Base-by-base conservation (phyloP, 441 rosid species). In the Capsella rubella region DNA sequence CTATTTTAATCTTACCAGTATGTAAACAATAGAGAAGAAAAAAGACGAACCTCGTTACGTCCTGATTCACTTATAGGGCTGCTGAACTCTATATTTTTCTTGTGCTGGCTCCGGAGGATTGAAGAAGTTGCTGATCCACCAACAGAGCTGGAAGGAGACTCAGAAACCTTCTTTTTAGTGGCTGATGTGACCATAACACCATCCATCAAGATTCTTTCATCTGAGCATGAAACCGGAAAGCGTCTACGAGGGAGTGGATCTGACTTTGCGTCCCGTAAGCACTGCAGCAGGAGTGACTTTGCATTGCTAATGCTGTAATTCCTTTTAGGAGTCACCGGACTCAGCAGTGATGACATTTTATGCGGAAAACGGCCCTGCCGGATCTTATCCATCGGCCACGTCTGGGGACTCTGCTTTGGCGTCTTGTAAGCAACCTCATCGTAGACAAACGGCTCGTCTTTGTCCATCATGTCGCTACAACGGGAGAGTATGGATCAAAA, bases 191-290 rank as follows among this genome's bases (percentile, higher is more conserved):
- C 81, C 13, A 83, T 77, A 79, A 87, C 78, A 27, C 84, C 94
- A 69, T 92, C 96, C 84, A 85, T 81, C 35, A 92, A 88, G 18
- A 86, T 40, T 59, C 86, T 87, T 29, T 82, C 89, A 49, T 89
- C 76, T 5, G 80, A 64, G 50, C 35, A 64, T 8, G 72, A 40
- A 57, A 39, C 68, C 15, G 43, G 62, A 8, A 76, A 49, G 32
- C 62, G 66, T 49, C 53, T 70, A 76, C 42, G 62, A 57, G 71
- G 55, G 32, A 64, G 2, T 40, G 80, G 72, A 64, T 76, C 76
- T 50, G 80, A 70, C 21, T 64, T 64, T 5, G 76, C 54, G 40
- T 70, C 71, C 8, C 61, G 54, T 47, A 74, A 74, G 55, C 71
- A 65, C 31, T 71, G 62, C 40, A 67, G 12, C 37, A 76, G 32